Percentiles rank a stretch among this genome's conserved stretches.
Conservation (phyloP, 2,329 filamentous ascomycete species). For the Pseudocercospora crystallina region DNA sequence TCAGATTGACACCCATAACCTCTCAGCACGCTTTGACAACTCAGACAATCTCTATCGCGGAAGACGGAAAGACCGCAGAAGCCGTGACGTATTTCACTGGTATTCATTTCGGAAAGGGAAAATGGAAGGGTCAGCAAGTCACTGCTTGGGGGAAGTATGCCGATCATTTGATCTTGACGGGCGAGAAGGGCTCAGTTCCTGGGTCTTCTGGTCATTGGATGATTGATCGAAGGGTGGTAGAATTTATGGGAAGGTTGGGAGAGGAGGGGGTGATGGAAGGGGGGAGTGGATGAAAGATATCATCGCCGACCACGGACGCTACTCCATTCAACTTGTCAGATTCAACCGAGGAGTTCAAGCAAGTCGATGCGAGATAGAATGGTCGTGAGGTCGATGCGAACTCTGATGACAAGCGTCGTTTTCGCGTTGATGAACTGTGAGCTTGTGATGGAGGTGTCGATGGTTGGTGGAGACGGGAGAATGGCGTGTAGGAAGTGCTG, state of each 20-base stretch:
- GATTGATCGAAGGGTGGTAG: constrained; percentile 38
- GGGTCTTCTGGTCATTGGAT: constrained; percentile 44
- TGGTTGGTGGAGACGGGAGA: too few species aligned
- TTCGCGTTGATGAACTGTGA: not conserved
- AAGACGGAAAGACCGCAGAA: constrained; percentile 34
- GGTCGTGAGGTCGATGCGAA: too few species aligned
- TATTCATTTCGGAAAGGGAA: constrained; percentile 44
- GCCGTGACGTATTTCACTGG: constrained; percentile 45
- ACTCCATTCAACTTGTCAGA: too few species aligned
- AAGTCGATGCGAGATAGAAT: too few species aligned
- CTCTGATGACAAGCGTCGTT: too few species aligned
- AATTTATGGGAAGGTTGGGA: constrained; percentile 39
- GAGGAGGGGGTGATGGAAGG: constrained; percentile 37
- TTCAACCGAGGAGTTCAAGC: too few species aligned
- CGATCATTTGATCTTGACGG: constrained; percentile 37
- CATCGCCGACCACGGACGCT: too few species aligned
- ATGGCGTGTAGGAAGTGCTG: too few species aligned
- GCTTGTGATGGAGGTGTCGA: too few species aligned
- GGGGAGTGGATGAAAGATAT: constrained; percentile 12
- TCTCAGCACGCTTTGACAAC: constrained; percentile 47
- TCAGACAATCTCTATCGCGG: constrained; percentile 39
- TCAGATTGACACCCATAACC: constrained; percentile 40
- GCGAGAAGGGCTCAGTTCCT: constrained; percentile 20
- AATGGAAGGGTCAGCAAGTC: constrained; percentile 42
- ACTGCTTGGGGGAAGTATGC: constrained; percentile 45